Percentiles rank a stretch among this genome's conserved stretches.
Conservation (phyloP, 108 stramenopile genomes). For the Cyclotella sp. region DNA sequence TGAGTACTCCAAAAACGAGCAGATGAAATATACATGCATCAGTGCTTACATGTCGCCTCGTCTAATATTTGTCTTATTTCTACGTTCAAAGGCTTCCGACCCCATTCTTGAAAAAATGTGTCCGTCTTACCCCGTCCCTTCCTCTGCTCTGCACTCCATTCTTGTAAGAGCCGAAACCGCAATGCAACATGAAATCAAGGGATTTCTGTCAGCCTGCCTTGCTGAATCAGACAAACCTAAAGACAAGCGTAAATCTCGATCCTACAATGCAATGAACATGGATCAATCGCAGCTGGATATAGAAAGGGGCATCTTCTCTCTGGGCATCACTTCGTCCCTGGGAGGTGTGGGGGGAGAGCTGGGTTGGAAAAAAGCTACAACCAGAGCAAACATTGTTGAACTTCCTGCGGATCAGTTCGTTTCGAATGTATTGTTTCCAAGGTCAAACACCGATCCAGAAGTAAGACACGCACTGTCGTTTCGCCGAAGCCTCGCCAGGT, state of each 20-base stretch:
- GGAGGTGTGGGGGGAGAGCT: conserved; percentile 13
- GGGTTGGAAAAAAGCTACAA: conserved; percentile 24
- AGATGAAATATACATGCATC: not conserved
- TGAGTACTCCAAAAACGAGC: conserved; percentile 49
- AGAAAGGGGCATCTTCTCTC: conserved; percentile 72
- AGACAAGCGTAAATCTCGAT: conserved; percentile 38
- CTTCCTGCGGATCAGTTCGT: conserved; percentile 75
- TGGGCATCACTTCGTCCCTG: conserved; percentile 55
- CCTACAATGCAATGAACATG: conserved; percentile 43
- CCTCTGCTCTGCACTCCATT: conserved; percentile 65
- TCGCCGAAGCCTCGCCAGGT: conserved; percentile 70
- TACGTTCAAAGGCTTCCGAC: conserved; percentile 36
- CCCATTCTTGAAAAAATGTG: conserved; percentile 39
- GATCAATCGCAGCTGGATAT: conserved; percentile 49
- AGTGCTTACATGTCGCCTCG: not conserved
- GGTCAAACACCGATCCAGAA: conserved; percentile 76
- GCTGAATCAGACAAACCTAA: conserved; percentile 58
- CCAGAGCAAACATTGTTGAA: conserved; percentile 62
- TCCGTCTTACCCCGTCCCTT: conserved; percentile 50
- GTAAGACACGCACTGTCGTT: conserved; percentile 83
- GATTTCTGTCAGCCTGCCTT: conserved; percentile 76
- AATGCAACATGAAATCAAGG: conserved; percentile 84
- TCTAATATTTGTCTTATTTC: not conserved
- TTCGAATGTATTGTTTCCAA: conserved; percentile 68
- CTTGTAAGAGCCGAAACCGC: conserved; percentile 60